These are phyloP conservation scores for Kodamaea sp. DNA, from an alignment of 1,139 yeast species.

Conservation along the genomic window DNA sequence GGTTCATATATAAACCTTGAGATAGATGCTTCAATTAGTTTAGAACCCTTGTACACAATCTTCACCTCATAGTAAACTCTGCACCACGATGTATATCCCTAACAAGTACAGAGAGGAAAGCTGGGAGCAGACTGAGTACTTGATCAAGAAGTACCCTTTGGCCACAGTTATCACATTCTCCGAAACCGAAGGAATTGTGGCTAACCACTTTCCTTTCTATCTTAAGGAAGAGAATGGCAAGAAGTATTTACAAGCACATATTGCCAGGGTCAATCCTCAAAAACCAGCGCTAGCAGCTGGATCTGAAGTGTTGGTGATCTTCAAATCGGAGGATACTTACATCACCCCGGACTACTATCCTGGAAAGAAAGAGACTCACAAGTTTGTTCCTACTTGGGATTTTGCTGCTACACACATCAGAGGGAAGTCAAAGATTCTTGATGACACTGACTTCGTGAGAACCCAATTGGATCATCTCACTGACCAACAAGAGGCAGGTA, in stretches of 20 bases:
- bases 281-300: slow-evolving; percentile 42
- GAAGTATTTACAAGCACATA: slow-evolving; percentile 52
- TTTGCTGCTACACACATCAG: slow-evolving; percentile 61
- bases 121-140: slow-evolving; percentile 40
- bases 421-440: slow-evolving; percentile 53
- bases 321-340: slow-evolving; percentile 56
- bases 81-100: slow-evolving; percentile 17
- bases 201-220: slow-evolving; percentile 63
- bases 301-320: slow-evolving; percentile 51
- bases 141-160: slow-evolving; percentile 51
- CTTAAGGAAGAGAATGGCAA: slow-evolving; percentile 43
- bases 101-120: slow-evolving; percentile 26
- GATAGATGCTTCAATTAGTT: no score
- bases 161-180: slow-evolving; percentile 52
- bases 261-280: slow-evolving; percentile 59
- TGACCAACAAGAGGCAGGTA: slow-evolving; percentile 46
- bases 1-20: no score
- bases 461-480: slow-evolving; percentile 49
- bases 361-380: slow-evolving; percentile 57
- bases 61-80: not conserved
- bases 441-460: slow-evolving; percentile 49
- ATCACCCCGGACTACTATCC: slow-evolving; percentile 65
- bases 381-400: slow-evolving; percentile 75
- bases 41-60: no score
- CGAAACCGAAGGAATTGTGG: slow-evolving; percentile 40